Base-by-base conservation (phyloP, 768 basidiomycete genomes). In the Ephemerocybe angulata region DNA sequence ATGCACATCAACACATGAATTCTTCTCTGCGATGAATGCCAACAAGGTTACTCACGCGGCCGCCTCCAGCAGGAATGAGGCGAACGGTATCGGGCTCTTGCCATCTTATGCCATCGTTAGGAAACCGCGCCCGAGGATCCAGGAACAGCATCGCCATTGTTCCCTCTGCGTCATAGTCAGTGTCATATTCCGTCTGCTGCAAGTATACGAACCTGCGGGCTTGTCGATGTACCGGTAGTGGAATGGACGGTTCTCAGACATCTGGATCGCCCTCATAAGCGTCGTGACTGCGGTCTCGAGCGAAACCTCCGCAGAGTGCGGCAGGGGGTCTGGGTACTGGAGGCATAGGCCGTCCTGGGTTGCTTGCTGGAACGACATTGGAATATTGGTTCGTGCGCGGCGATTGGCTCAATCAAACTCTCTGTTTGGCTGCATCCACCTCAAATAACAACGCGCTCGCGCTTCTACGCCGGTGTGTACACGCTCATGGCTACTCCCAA, bases 211-310 rank as follows among this genome's bases (percentile, higher is more conserved):
- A 88, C 90, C 90, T 61, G 70, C 61, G 29, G 90, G 89, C 60
- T 86, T 87, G 76, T 93, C 90, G 31, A 93, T 80, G 61, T 82
- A 92, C 2, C 80, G 73, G 85, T 88, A 90, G 5, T 72, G 62
- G 63, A 88, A 92, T 2, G 90, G 87, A 19, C 80, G 69, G 15
- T 67, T 80, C 41, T 76, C 74, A 3, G 89, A 80, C 52, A 85
- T 69, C 15, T 74, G 69, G 10, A 78, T 71, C n/a, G 82, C 87
- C 48, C 85, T 80, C 2, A 78, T 41, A 13, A 92, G 78, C 76
- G 89, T 81, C 42, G 69, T 74, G 15, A 79, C 74, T 2, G 87
- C 88, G 24, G 63, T 64, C 15, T 88, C 87, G 42, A 82, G 73
- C 1, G 69, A 76, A 17, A 90, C 63, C 21, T 77, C 79, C 41